Evolutionary conservation across 1,139 yeast genomes (phyloP).

Genomic region (Kodamaea alishanica): DNA sequence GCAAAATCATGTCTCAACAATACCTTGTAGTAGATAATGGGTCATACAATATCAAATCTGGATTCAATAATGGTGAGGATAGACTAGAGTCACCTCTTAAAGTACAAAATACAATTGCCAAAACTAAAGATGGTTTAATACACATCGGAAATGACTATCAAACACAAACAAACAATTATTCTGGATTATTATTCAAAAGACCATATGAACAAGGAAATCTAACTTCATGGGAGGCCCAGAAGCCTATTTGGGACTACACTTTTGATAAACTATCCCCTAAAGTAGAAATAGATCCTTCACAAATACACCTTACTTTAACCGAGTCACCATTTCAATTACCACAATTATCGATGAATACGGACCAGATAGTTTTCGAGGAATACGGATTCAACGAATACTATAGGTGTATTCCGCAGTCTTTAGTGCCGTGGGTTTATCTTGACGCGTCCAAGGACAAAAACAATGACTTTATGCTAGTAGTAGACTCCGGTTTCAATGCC

Average conservation of each 20-base stretch:
- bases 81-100: slow-evolving; percentile 32
- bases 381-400: slow-evolving; percentile 72
- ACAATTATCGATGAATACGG: slow-evolving; percentile 77
- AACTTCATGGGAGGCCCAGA: slow-evolving; percentile 88
- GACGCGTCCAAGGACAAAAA: slow-evolving; percentile 20
- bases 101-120: slow-evolving; percentile 67
- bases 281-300: slow-evolving; percentile 41
- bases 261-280: slow-evolving; percentile 32
- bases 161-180: slow-evolving; percentile 61
- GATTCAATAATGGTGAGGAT: slow-evolving; percentile 40
- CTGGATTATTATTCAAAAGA: slow-evolving; percentile 71
- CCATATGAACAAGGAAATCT: slow-evolving; percentile 89
- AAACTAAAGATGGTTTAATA: slow-evolving; percentile 71
- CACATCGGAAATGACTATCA: slow-evolving; percentile 71
- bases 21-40: slow-evolving; percentile 76
- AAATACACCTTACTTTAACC: slow-evolving; percentile 54
- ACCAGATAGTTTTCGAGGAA: slow-evolving; percentile 92
- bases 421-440: slow-evolving; percentile 63
- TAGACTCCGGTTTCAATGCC: slow-evolving; percentile 85
- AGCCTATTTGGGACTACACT: slow-evolving; percentile 89
- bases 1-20: slow-evolving; percentile 13
- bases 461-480: slow-evolving; percentile 67
- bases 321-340: slow-evolving; percentile 86
- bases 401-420: slow-evolving; percentile 58
- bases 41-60: slow-evolving; percentile 77